Conservation (phyloP, 2,329 filamentous ascomycete species). For the Fusarium anthophilum region DNA sequence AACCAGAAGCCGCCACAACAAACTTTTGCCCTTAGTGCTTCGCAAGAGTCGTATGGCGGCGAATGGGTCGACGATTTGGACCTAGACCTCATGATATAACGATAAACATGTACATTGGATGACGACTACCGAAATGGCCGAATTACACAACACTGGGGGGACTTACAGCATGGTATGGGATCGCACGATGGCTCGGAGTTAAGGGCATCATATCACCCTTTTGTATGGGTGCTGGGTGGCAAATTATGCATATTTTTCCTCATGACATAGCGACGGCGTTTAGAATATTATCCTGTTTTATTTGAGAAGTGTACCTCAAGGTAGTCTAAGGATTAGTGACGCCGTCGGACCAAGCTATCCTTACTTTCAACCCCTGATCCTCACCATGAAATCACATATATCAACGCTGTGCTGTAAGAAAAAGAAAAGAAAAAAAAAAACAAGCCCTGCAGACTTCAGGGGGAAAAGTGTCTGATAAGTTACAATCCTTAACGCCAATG, state of each 20-base stretch:
- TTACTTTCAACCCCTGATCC: background rate
- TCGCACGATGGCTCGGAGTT: constrained; percentile 7
- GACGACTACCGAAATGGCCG: background rate
- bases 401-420: background rate
- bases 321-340: background rate
- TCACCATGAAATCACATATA: background rate
- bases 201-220: background rate
- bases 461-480: constrained; percentile 5
- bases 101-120: constrained; percentile 19
- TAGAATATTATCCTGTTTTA: constrained; percentile 5
- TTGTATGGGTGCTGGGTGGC: constrained; percentile 5
- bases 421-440: background rate
- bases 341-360: background rate
- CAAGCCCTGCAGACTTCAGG: background rate
- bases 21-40: constrained; percentile 34
- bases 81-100: constrained; percentile 44
- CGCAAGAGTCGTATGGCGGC: constrained; percentile 52
- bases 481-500: constrained; percentile 29
- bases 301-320: background rate
- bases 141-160: background rate
- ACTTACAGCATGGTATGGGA: background rate
- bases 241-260: background rate
- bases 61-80: constrained; percentile 52
- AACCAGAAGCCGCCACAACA: constrained; percentile 35
- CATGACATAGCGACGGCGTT: constrained; percentile 32